Evolutionary conservation across 768 basidiomycete species (phyloP).

Genomic region (Trametes punicea): DNA sequence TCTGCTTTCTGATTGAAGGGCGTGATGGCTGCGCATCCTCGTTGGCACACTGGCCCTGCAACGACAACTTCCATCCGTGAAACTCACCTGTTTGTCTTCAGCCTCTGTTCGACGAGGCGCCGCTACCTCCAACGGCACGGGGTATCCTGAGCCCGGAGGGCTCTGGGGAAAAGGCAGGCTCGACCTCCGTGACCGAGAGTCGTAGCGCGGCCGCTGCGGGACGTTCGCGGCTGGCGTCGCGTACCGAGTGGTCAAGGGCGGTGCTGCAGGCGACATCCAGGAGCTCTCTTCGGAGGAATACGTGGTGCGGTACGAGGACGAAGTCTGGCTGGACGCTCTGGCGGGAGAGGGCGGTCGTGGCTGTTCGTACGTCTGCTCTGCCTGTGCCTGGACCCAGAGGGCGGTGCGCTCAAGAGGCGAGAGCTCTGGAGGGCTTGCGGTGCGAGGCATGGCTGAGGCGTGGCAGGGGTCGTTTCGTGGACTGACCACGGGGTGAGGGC

Average conservation of each 20-base stretch:
- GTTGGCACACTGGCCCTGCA: background rate
- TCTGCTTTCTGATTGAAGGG: slow-evolving; percentile 24
- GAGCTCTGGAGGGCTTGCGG: slow-evolving; percentile 10
- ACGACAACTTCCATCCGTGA: background rate
- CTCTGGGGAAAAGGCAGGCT: slow-evolving; percentile 28
- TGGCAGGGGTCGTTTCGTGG: background rate
- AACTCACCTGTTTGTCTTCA: slow-evolving; percentile 14
- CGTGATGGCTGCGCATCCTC: slow-evolving; percentile 9
- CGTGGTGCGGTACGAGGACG: slow-evolving; percentile 24
- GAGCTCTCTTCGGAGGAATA: slow-evolving; percentile 22
- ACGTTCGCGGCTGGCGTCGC: slow-evolving; percentile 2
- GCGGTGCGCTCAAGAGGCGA: slow-evolving; percentile 22
- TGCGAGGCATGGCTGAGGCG: slow-evolving; percentile 13
- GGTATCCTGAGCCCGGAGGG: slow-evolving; percentile 27
- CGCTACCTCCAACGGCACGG: slow-evolving; percentile 22
- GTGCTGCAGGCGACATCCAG: slow-evolving; percentile 12
- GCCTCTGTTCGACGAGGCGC: slow-evolving; percentile 14
- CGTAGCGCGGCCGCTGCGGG: slow-evolving; percentile 11
- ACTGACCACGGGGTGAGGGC: slow-evolving; percentile 3
- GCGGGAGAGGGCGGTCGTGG: slow-evolving; percentile 11
- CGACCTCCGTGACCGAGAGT: slow-evolving; percentile 6
- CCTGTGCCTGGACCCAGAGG: slow-evolving; percentile 26
- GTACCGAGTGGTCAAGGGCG: background rate
- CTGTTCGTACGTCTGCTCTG: slow-evolving; percentile 19
- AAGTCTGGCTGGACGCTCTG: slow-evolving; percentile 10